Evolutionary conservation across 495 filamentous ascomycete species (phyloP), one percentile per base, ranked within the genome.

Genomic region (Copromyces sp.): DNA sequence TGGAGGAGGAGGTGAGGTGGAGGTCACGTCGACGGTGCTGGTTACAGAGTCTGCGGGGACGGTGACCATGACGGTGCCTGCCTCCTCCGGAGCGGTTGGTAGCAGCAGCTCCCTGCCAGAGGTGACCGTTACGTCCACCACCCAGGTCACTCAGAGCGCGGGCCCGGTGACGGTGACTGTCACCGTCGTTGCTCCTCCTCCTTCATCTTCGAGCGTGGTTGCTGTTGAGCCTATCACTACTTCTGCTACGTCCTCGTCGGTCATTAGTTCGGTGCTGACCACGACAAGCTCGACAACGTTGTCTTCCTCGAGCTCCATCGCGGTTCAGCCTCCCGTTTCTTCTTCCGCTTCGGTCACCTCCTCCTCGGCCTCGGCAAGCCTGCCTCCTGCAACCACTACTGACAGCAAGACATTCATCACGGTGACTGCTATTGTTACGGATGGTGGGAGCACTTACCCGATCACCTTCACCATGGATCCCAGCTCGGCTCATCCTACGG

Each of bases 31-130:
- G n/a, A 40, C 70, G 2, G n/a, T 17, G 14, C 14, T 69, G 3
- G 12, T 71, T 24, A 73, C 69, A 0, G 41, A 71, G n/a, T 39
- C 68, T 38, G 24, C 65, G 5, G 77, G 75, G 9, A 35, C 45
- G 5, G 72, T 59, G 3, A 75, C 74, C 45, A 40, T 72, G 65
- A 75, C 72, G 4, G 42, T 75, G n/a, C 75, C 73, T 1, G 41
- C 73, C 14, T 38, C 74, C 20, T 69, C 44, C 2, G 44, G 44
- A n/a, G 41, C 41, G 41, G 41, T 44, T n/a, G 41, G 41, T 9
- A 44, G 41, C 41, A 44, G 41, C 41, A 44, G 16, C 17, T 44
- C 41, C 3, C 5, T 16, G 5, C 7, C n/a, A 8, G 44, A 47
- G 9, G 44, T 29, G 47, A 59, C 47, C 4, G 2, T 59, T 29